Percentiles rank a stretch among this genome's conserved stretches.
Evolutionary conservation across 345 rosid species (phyloP).

Genomic region (Erucastrum elatum): DNA sequence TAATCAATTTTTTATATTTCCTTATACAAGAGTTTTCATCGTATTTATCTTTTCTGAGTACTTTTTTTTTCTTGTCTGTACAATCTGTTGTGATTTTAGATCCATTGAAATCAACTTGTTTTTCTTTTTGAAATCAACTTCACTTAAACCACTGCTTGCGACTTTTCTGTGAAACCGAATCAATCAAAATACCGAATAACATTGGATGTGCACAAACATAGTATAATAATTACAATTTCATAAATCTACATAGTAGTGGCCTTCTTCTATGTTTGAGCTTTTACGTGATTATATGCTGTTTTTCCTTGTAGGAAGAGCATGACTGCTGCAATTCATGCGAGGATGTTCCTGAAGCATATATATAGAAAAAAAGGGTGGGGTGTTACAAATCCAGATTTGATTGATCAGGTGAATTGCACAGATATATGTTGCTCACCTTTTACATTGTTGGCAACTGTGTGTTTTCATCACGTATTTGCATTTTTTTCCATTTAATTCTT

Average conservation of each 20-base stretch:
- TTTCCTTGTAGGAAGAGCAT: slow-evolving; percentile 58
- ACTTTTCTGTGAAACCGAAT: not conserved
- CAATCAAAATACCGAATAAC: not conserved
- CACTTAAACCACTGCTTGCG: too few species aligned
- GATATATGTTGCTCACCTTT: not conserved
- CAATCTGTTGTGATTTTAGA: not conserved
- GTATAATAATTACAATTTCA: not conserved
- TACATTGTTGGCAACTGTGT: not conserved
- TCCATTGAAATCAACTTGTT: too few species aligned
- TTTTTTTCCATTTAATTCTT: not conserved
- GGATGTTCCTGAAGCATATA: slow-evolving; percentile 92
- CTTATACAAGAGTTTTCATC: not conserved
- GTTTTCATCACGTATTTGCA: not conserved
- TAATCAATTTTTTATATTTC: too few species aligned
- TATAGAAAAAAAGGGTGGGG: slow-evolving; percentile 97
- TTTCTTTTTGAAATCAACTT: too few species aligned
- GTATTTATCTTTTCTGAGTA: not conserved
- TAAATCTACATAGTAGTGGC: not conserved
- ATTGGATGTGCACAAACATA: not conserved
- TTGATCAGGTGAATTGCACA: slow-evolving; percentile 68
- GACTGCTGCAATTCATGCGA: slow-evolving; percentile 88
- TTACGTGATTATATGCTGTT: not conserved
- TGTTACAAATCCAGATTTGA: slow-evolving; percentile 68
- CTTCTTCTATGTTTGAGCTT: not conserved
- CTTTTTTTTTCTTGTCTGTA: not conserved